phyloP scores from a whole-genome alignment of 2,329 filamentous ascomycete species.

The Cladosporium sp. region DNA sequence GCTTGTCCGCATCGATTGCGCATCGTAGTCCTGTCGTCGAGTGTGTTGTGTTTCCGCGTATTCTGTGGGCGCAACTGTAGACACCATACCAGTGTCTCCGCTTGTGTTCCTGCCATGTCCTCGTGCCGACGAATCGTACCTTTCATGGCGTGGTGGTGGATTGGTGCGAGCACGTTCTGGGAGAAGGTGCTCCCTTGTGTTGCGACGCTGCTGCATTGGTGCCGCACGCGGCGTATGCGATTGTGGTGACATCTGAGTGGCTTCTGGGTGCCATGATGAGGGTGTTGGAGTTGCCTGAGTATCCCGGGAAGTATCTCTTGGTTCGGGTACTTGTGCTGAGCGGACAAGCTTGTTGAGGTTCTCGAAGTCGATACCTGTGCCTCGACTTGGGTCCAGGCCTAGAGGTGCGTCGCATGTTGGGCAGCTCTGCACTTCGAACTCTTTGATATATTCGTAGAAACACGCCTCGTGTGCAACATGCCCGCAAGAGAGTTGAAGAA shows the following conservation, averaged over 20 bases:
- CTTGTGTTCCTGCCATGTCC: constrained; percentile 65
- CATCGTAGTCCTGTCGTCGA: constrained; percentile 87
- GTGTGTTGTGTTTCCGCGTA: constrained; percentile 68
- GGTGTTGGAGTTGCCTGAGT: constrained; percentile 55
- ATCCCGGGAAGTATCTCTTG: constrained; percentile 34
- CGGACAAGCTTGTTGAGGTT: constrained; percentile 93
- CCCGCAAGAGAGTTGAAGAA: constrained; percentile 92
- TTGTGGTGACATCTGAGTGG: neutral
- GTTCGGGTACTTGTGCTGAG: constrained; percentile 51
- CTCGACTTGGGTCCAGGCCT: constrained; percentile 85
- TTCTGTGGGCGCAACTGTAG: constrained; percentile 65
- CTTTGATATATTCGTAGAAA: constrained; percentile 97
- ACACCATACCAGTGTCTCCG: constrained; percentile 52
- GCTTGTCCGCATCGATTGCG: constrained; percentile 91
- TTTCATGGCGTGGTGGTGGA: constrained; percentile 19
- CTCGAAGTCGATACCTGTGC: constrained; percentile 75
- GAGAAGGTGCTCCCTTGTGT: constrained; percentile 23
- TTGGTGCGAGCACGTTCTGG: constrained; percentile 20
- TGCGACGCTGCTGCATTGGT: constrained; percentile 13
- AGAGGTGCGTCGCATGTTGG: constrained; percentile 89
- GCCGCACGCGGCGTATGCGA: constrained; percentile 2
- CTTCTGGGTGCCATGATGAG: constrained; percentile 53
- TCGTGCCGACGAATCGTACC: constrained; percentile 15
- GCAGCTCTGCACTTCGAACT: constrained; percentile 80
- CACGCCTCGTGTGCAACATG: constrained; percentile 97